These are phyloP conservation scores for Boletus semigastroideus DNA, from an alignment of 1,284 basidiomycete genomes.

Conservation along the genomic window DNA sequence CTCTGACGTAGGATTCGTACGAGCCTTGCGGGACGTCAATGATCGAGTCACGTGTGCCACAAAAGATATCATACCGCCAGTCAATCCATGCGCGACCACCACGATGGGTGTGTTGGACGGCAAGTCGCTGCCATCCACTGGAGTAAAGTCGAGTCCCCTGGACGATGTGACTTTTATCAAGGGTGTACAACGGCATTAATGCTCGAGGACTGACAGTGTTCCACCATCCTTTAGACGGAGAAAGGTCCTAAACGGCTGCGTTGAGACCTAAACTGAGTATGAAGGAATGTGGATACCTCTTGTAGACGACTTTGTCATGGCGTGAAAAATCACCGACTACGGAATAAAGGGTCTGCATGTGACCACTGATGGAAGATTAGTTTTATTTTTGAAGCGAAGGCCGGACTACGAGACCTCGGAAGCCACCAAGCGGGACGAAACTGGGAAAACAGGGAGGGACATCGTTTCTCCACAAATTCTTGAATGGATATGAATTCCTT, in stretches of 20 bases:
- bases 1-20: slow-evolving; percentile 86
- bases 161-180: background rate
- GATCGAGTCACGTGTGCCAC: background rate
- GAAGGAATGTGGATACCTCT: slow-evolving; percentile 43
- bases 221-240: slow-evolving; percentile 68
- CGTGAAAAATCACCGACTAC: slow-evolving; percentile 72
- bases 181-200: background rate
- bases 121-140: slow-evolving; percentile 49
- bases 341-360: slow-evolving; percentile 72
- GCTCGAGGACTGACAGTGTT: slow-evolving; percentile 51
- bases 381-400: slow-evolving; percentile 1
- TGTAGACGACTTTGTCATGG: slow-evolving; percentile 66
- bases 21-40: slow-evolving; percentile 54
- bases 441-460: slow-evolving; percentile 53
- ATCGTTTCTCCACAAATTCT: slow-evolving; percentile 54
- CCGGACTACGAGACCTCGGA: slow-evolving; percentile 45
- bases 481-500: slow-evolving; percentile 41
- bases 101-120: slow-evolving; percentile 74
- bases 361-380: slow-evolving; percentile 48
- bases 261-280: slow-evolving; percentile 4
- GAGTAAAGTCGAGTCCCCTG: slow-evolving; percentile 77
- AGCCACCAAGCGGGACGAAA: slow-evolving; percentile 73
- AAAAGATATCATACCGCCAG: slow-evolving; percentile 59
- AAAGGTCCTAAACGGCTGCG: slow-evolving; percentile 43
- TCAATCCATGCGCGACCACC: slow-evolving; percentile 83